Evolutionary conservation across 805 yeast genomes (phyloP).

Genomic region (Wickerhamia fluorescens): DNA sequence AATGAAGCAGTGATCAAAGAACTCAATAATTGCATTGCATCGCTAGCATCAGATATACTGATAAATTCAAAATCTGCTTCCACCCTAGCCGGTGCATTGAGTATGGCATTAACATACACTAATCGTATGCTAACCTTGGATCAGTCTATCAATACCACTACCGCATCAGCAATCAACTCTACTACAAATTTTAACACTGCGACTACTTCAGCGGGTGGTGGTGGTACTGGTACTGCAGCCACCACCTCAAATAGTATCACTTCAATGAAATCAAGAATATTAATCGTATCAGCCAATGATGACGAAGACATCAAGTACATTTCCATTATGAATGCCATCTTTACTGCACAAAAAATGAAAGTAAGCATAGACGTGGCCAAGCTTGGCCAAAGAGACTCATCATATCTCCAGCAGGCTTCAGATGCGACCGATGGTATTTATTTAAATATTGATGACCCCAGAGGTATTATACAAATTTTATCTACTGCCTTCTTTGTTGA

Average conservation of each 20-base stretch:
- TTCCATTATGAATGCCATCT: conserved; percentile 90
- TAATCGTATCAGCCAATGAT: conserved; percentile 63
- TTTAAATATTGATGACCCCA: conserved; percentile 56
- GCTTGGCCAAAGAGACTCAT: conserved; percentile 53
- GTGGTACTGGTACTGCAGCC: conserved; percentile 7
- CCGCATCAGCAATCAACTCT: conserved; percentile 36
- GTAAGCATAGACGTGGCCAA: conserved; percentile 89
- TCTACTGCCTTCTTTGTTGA: conserved; percentile 79
- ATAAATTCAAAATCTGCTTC: conserved; percentile 8
- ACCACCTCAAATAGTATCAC: conserved; percentile 11
- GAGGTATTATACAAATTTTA: conserved; percentile 77
- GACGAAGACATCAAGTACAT: conserved; percentile 79
- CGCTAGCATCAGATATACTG: conserved; percentile 1
- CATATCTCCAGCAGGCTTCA: conserved; percentile 90
- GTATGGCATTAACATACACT: conserved; percentile 74
- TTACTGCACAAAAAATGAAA: conserved; percentile 90
- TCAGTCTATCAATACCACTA: conserved; percentile 37
- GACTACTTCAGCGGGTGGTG: conserved; percentile 8
- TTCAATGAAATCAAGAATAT: conserved; percentile 31
- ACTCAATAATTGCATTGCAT: conserved; percentile 26
- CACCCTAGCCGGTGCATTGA: conserved; percentile 65
- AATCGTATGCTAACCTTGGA: conserved; percentile 55
- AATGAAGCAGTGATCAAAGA: conserved; percentile 67
- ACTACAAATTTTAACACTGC: conserved; percentile 21
- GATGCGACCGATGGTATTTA: conserved; percentile 94